Evolutionary conservation across 495 filamentous ascomycete species (phyloP).

Genomic region (Hypoxylon perforatum): DNA sequence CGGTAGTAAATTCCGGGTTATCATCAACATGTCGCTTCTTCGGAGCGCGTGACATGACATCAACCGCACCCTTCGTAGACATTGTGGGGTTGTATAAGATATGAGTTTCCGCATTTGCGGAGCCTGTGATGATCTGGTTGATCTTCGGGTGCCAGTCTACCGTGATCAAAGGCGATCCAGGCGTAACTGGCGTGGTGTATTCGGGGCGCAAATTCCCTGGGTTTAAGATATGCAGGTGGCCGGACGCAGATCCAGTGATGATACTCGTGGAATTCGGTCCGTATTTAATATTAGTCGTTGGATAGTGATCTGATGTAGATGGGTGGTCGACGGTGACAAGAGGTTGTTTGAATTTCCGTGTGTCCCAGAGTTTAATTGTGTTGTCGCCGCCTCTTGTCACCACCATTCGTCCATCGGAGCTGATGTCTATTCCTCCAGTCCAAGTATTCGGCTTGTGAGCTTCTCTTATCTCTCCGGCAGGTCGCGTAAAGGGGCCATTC

Average conservation of each 20-base stretch:
- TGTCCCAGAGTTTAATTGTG: conserved; percentile 90
- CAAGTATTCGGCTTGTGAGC: conserved; percentile 87
- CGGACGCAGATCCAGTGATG: conserved; percentile 87
- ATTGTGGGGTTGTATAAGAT: conserved; percentile 88
- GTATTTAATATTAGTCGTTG: conserved; percentile 88
- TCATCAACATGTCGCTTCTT: conserved; percentile 96
- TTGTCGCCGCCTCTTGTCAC: conserved; percentile 92
- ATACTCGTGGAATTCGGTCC: conserved; percentile 83
- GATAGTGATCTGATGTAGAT: conserved; percentile 84
- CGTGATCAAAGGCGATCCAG: conserved; percentile 80
- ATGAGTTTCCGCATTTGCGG: conserved; percentile 87
- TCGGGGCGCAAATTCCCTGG: conserved; percentile 87
- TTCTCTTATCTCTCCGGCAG: conserved; percentile 84
- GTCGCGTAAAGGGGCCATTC: conserved; percentile 86
- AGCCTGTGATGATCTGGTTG: conserved; percentile 95
- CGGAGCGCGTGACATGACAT: conserved; percentile 91
- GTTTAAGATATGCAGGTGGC: conserved; percentile 92
- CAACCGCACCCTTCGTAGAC: conserved; percentile 83
- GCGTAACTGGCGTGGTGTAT: conserved; percentile 85
- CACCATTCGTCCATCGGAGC: conserved; percentile 86
- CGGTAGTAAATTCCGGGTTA: conserved; percentile 84
- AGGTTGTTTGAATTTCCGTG: conserved; percentile 91
- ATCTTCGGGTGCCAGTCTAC: conserved; percentile 93
- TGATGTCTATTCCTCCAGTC: conserved; percentile 94
- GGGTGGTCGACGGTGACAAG: conserved; percentile 80